Evolutionary conservation across 345 rosid species (phyloP).

Genomic region (Passiflora organensis): DNA sequence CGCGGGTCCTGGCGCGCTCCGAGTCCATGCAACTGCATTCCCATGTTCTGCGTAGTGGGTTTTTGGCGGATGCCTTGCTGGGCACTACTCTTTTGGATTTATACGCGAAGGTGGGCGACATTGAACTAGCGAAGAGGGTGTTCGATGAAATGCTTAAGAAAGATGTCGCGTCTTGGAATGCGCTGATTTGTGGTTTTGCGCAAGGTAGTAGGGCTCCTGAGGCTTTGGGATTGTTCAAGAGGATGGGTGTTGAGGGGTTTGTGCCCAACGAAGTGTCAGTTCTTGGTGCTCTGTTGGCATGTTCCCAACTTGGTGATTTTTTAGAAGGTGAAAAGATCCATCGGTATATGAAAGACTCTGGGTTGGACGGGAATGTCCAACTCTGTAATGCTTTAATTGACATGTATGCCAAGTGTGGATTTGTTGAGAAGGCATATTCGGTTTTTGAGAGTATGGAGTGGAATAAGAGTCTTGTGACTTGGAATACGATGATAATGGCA

Average conservation of each 20-base stretch:
- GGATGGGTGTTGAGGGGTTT: constrained; percentile 43
- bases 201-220: constrained; percentile 55
- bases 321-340: constrained; percentile 56
- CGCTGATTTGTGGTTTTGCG: constrained; percentile 70
- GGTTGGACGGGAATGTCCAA: constrained; percentile 49
- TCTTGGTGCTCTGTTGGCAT: constrained; percentile 72
- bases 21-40: constrained; percentile 59
- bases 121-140: constrained; percentile 43
- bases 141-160: constrained; percentile 66
- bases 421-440: constrained; percentile 53
- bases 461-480: constrained; percentile 51
- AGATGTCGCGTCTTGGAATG: constrained; percentile 86
- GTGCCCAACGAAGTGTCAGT: constrained; percentile 65
- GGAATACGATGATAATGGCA: constrained; percentile 92
- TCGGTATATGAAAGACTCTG: constrained; percentile 36
- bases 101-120: constrained; percentile 59
- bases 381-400: constrained; percentile 75
- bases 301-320: constrained; percentile 71
- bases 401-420: constrained; percentile 81
- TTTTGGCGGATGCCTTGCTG: constrained; percentile 56
- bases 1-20: constrained; percentile 44
- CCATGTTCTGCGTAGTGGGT: constrained; percentile 46
- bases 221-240: constrained; percentile 56
- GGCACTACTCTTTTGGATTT: constrained; percentile 72
- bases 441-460: constrained; percentile 51